These are phyloP conservation scores for Aspergillus ochraceus DNA, from an alignment of 2,329 filamentous ascomycete species.

Conservation along the genomic window DNA sequence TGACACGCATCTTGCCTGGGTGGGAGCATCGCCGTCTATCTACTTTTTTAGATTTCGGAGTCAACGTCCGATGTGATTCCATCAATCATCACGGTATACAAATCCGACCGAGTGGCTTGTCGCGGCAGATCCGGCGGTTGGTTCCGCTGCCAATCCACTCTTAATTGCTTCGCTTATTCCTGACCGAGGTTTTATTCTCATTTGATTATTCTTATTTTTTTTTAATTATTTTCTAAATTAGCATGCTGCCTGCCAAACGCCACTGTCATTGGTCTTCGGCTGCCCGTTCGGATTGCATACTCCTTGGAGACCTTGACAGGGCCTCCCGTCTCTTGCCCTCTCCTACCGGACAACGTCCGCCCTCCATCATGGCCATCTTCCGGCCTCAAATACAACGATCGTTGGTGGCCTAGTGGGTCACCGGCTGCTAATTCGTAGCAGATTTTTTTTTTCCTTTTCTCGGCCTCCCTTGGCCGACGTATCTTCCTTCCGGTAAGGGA, in stretches of 20 bases:
- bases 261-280: too few relatives aligned
- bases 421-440: background rate
- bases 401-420: background rate
- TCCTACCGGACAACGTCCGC: slow-evolving; percentile 22
- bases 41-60: too few relatives aligned
- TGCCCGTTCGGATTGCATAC: background rate
- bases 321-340: background rate
- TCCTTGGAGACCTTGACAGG: background rate
- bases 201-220: background rate
- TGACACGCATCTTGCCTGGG: too few relatives aligned
- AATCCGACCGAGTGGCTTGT: background rate
- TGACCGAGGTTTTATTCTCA: background rate
- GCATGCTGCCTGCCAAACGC: too few relatives aligned
- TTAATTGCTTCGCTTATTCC: background rate
- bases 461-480: background rate
- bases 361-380: slow-evolving; percentile 2
- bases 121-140: slow-evolving; percentile 3
- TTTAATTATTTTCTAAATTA: background rate
- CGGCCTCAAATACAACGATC: background rate
- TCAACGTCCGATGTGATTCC: background rate
- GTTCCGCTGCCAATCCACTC: slow-evolving; percentile 7
- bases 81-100: background rate
- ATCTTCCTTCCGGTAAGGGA: slow-evolving; percentile 10
- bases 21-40: too few relatives aligned
- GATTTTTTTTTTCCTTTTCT: background rate